Percentiles rank a stretch among this genome's conserved stretches.
Conservation (phyloP, 2,329 filamentous ascomycete species). For the Aspergillus sclerotialis region DNA sequence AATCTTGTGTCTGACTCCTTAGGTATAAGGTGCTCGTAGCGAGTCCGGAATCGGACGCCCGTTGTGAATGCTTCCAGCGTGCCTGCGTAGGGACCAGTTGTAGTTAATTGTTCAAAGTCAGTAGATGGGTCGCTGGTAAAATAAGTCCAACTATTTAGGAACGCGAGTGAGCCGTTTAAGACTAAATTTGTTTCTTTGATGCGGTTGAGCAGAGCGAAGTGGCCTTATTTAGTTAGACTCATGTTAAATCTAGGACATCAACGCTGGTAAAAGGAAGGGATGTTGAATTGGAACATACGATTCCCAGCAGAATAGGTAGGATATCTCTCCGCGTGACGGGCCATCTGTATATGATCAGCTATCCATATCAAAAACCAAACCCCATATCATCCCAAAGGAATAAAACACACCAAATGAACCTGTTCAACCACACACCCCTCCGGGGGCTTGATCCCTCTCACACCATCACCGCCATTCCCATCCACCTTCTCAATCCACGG, state of each 20-base stretch:
- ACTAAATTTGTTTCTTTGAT: slow-evolving; percentile 35
- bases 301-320: slow-evolving; percentile 45
- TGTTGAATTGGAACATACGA: slow-evolving; percentile 39
- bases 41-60: slow-evolving; percentile 47
- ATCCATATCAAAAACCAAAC: too few relatives aligned
- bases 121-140: slow-evolving; percentile 40
- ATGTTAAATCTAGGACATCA: slow-evolving; percentile 5
- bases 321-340: slow-evolving; percentile 52
- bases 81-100: slow-evolving; percentile 51
- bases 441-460: slow-evolving; percentile 38
- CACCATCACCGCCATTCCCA: slow-evolving; percentile 17
- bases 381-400: too few relatives aligned
- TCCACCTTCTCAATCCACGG: slow-evolving; percentile 48
- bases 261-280: neutral
- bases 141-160: slow-evolving; percentile 50
- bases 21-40: slow-evolving; percentile 44
- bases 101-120: slow-evolving; percentile 49
- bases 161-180: slow-evolving; percentile 46
- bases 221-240: slow-evolving; percentile 21
- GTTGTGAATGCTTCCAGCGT: slow-evolving; percentile 48
- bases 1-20: slow-evolving; percentile 30
- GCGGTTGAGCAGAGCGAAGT: slow-evolving; percentile 43
- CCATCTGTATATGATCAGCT: slow-evolving; percentile 37
- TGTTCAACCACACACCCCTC: slow-evolving; percentile 47
- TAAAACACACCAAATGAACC: slow-evolving; percentile 48